Conservation (phyloP, 768 basidiomycete genomes). For the Leccinum aurantiacum region DNA sequence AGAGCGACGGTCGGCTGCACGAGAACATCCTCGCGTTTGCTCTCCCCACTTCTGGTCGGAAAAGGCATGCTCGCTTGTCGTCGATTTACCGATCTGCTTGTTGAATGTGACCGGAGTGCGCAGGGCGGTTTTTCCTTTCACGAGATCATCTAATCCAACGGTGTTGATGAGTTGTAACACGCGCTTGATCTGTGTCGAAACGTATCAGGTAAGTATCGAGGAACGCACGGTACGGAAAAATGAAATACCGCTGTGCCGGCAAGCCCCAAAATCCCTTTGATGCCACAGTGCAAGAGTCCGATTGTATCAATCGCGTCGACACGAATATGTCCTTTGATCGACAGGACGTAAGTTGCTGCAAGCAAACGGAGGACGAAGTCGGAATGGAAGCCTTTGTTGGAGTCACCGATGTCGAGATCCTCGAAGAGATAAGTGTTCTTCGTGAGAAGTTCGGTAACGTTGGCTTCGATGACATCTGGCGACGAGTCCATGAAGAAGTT, state of each 20-base stretch:
- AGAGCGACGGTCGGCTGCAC: no score
- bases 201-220: background rate
- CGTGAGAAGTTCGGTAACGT: background rate
- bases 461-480: fast-evolving
- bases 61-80: background rate
- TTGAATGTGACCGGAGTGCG: background rate
- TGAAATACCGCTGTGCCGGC: background rate
- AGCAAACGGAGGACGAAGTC: background rate
- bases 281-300: background rate
- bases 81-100: background rate
- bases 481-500: background rate
- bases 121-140: no score
- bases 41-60: background rate
- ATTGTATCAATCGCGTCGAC: background rate
- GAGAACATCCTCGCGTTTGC: no score
- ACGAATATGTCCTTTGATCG: background rate
- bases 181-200: background rate
- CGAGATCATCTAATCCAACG: no score
- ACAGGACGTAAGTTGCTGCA: background rate
- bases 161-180: background rate
- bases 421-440: background rate
- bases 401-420: background rate
- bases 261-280: background rate
- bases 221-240: background rate
- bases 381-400: background rate